These are phyloP conservation scores for Articulospora tetracladia DNA, from an alignment of 495 filamentous ascomycete species.

Conservation along the genomic window DNA sequence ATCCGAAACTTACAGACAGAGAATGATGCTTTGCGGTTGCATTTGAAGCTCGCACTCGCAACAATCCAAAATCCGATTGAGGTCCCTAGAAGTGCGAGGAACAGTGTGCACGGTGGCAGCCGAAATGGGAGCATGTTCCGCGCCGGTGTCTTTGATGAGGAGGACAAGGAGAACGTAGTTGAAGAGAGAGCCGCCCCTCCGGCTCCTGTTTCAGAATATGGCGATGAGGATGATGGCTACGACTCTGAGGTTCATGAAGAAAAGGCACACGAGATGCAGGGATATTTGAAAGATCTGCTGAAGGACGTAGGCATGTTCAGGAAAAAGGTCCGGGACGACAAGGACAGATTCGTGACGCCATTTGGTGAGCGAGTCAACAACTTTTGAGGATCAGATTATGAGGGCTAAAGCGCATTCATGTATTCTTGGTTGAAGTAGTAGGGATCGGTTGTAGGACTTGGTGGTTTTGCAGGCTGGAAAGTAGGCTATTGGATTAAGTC, in stretches of 20 bases:
- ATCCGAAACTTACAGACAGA: slow-evolving; percentile 81
- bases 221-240: slow-evolving; percentile 38
- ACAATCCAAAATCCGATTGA: slow-evolving; percentile 83
- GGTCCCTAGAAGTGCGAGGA: slow-evolving; percentile 16
- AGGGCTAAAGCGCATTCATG: no score
- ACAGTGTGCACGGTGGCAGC: slow-evolving; percentile 28
- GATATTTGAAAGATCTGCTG: slow-evolving; percentile 65
- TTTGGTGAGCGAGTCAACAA: slow-evolving; percentile 18
- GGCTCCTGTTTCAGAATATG: slow-evolving; percentile 29
- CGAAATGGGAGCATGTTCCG: slow-evolving; percentile 10
- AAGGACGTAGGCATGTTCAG: slow-evolving; percentile 78
- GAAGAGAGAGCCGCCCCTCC: slow-evolving; percentile 32
- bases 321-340: slow-evolving; percentile 78
- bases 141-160: slow-evolving; percentile 12
- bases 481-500: background rate
- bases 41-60: slow-evolving; percentile 81
- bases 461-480: background rate
- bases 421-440: no score
- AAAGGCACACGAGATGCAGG: slow-evolving; percentile 57
- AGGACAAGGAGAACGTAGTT: slow-evolving; percentile 32
- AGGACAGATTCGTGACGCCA: slow-evolving; percentile 37
- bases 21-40: slow-evolving; percentile 82
- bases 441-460: background rate
- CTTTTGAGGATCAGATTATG: background rate
- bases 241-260: slow-evolving; percentile 43